These are phyloP conservation scores for Daldinia vernicosa DNA, from an alignment of 495 filamentous ascomycete species.

Conservation along the genomic window DNA sequence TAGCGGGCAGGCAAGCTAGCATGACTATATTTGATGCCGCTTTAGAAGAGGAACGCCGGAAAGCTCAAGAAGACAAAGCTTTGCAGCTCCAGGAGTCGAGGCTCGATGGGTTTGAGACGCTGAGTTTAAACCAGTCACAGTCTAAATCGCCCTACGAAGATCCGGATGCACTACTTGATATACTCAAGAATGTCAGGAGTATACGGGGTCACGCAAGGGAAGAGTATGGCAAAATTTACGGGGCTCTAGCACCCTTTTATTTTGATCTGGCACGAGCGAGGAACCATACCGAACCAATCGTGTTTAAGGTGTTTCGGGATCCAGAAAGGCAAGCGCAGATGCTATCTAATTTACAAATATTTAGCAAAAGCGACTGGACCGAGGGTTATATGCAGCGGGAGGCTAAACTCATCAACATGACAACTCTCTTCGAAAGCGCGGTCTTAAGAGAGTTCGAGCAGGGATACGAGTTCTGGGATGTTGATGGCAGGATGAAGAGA, in stretches of 20 bases:
- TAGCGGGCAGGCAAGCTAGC: slow-evolving; percentile 38
- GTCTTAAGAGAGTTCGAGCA: slow-evolving; percentile 91
- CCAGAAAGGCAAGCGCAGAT: slow-evolving; percentile 90
- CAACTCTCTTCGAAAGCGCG: slow-evolving; percentile 87
- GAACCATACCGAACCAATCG: slow-evolving; percentile 78
- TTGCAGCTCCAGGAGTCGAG: slow-evolving; percentile 31
- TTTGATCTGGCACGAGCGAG: slow-evolving; percentile 76
- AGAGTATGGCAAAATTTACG: slow-evolving; percentile 91
- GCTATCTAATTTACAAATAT: slow-evolving; percentile 78
- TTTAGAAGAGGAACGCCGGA: slow-evolving; percentile 63
- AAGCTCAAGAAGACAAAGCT: slow-evolving; percentile 31
- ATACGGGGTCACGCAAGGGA: slow-evolving; percentile 85
- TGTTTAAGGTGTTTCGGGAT: slow-evolving; percentile 87
- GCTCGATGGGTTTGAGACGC: slow-evolving; percentile 54
- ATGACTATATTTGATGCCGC: slow-evolving; percentile 77
- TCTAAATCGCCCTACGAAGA: slow-evolving; percentile 56
- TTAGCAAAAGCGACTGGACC: slow-evolving; percentile 81
- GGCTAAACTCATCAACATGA: slow-evolving; percentile 75
- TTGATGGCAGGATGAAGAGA: slow-evolving; percentile 85
- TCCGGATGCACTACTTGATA: slow-evolving; percentile 66
- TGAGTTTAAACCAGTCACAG: slow-evolving; percentile 49
- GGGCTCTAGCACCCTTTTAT: slow-evolving; percentile 87
- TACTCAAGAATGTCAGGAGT: slow-evolving; percentile 75
- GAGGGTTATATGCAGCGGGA: slow-evolving; percentile 75
- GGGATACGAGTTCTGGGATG: slow-evolving; percentile 88